phyloP scores from a whole-genome alignment of 768 basidiomycete genomes.

The Tephrocybe rancida region DNA sequence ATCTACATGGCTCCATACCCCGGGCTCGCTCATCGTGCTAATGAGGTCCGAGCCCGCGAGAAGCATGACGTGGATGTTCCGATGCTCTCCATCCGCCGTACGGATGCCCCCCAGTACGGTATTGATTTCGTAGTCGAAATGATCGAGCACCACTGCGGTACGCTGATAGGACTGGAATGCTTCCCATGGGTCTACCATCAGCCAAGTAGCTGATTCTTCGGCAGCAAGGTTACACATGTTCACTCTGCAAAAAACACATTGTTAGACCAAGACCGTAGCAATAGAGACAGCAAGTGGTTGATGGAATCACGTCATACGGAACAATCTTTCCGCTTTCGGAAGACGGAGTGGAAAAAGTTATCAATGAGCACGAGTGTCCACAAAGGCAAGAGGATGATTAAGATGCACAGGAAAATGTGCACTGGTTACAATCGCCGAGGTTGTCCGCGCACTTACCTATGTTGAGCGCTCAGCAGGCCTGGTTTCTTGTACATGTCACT shows the following conservation, averaged over 20 bases:
- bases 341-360: slow-evolving; percentile 9
- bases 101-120: slow-evolving; percentile 76
- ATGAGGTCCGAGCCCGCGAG: slow-evolving; percentile 98
- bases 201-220: slow-evolving; percentile 88
- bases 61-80: slow-evolving; percentile 84
- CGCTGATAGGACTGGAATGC: slow-evolving; percentile 93
- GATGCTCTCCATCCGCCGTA: slow-evolving; percentile 73
- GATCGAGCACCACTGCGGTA: slow-evolving; percentile 96
- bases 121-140: slow-evolving; percentile 96
- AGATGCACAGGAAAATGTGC: background rate
- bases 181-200: slow-evolving; percentile 99
- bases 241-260: slow-evolving; percentile 51
- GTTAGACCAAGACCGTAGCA: background rate
- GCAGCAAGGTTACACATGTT: slow-evolving; percentile 89
- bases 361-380: background rate
- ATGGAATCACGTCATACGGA: slow-evolving; percentile 22
- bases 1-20: slow-evolving; percentile 95
- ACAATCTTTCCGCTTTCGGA: slow-evolving; percentile 14
- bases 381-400: background rate
- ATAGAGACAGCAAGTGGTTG: background rate
- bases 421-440: slow-evolving; percentile 2
- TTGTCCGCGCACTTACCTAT: slow-evolving; percentile 68
- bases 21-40: slow-evolving; percentile 97
- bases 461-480: slow-evolving; percentile 83
- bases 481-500: slow-evolving; percentile 96